A percentile compares a stretch with the other conserved stretches of the same genome.
phyloP scores from a whole-genome alignment of 495 filamentous ascomycete species.

The Penicillium goetzii region DNA sequence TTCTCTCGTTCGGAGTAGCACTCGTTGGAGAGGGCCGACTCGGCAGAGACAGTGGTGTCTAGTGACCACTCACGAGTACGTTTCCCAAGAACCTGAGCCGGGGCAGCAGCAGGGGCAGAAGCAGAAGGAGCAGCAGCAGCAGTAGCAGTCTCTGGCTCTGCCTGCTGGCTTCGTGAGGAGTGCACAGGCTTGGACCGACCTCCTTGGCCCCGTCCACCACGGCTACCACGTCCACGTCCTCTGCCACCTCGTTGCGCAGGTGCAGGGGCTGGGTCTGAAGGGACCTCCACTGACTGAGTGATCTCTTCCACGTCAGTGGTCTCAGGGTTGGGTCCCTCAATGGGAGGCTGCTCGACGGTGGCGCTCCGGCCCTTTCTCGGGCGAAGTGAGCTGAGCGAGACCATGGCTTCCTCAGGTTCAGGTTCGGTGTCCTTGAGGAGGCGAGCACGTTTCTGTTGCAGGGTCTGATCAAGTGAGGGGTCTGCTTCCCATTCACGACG shows the following conservation, averaged over 20 bases:
- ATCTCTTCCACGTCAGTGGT: background rate
- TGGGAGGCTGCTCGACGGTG: conserved; percentile 17
- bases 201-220: conserved; percentile 6
- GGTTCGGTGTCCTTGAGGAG: conserved; percentile 23
- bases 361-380: conserved; percentile 11
- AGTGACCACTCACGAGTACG: conserved; percentile 25
- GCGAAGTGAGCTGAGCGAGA: conserved; percentile 22
- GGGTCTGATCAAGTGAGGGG: conserved; percentile 29
- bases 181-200: background rate
- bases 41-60: conserved; percentile 22
- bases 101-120: background rate
- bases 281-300: background rate
- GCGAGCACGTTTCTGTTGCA: conserved; percentile 37
- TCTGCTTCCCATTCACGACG: conserved; percentile 37
- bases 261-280: background rate
- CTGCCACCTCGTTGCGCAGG: conserved; percentile 2
- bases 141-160: background rate
- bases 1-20: conserved; percentile 21
- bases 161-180: background rate
- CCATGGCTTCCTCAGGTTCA: conserved; percentile 19
- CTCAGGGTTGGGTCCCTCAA: background rate
- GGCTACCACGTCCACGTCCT: conserved; percentile 1
- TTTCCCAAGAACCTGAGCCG: conserved; percentile 6
- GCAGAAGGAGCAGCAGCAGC: background rate
- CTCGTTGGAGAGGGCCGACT: conserved; percentile 24